Evolutionary conservation across 345 rosid species (phyloP).

Genomic region (Eucalyptus sideroxylon): DNA sequence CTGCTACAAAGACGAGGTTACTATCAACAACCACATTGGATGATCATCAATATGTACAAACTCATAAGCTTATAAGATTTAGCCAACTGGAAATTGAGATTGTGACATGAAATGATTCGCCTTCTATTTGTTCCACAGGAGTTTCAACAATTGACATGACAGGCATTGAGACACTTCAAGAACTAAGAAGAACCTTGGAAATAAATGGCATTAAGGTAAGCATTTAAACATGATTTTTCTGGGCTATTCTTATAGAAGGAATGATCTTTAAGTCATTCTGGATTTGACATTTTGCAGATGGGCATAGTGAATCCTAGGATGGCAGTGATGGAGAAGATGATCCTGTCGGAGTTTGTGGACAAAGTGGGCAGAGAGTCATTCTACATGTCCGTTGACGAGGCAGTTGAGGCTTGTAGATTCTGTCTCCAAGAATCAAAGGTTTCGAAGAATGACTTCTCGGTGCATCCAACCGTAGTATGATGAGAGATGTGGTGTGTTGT

Average conservation of each 20-base stretch:
- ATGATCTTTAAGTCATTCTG: neutral
- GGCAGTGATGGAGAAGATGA: constrained; percentile 81
- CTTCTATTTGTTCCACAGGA: constrained; percentile 12
- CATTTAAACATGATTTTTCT: neutral
- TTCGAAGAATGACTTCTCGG: neutral
- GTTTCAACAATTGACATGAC: constrained; percentile 69
- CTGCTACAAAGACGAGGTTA: neutral
- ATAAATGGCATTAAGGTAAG: constrained; percentile 38
- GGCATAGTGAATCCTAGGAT: constrained; percentile 60
- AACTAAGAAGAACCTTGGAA: constrained; percentile 36
- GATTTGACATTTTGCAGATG: constrained; percentile 19
- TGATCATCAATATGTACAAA: neutral
- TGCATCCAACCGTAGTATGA: neutral
- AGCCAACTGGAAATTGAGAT: neutral
- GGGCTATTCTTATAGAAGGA: neutral
- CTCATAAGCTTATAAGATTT: neutral
- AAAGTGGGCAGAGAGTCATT: constrained; percentile 43
- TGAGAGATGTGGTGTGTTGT: neutral
- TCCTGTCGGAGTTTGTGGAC: constrained; percentile 39
- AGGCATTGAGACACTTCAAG: constrained; percentile 55
- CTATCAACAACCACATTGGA: neutral
- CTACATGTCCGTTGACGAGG: constrained; percentile 57
- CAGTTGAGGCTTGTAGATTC: constrained; percentile 36
- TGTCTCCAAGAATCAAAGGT: constrained; percentile 2
- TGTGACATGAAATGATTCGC: neutral